These are phyloP conservation scores for Kewa caespitosa DNA, from an alignment of 179 eudicot species.

Conservation along the genomic window DNA sequence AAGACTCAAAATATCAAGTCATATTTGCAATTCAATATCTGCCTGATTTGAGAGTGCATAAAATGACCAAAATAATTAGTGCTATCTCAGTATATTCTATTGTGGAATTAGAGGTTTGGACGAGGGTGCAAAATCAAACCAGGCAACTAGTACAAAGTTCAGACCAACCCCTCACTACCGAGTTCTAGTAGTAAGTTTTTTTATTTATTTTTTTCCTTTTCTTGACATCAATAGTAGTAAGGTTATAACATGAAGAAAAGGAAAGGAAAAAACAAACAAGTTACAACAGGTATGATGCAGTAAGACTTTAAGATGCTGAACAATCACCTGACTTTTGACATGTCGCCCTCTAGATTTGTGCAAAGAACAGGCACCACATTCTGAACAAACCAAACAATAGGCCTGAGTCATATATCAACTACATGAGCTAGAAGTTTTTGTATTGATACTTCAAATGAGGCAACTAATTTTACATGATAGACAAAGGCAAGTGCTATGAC, in stretches of 20 bases:
- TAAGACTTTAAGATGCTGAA: constrained; percentile 10
- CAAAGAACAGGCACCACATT: constrained; percentile 98
- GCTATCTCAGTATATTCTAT: neutral
- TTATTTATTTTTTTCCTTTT: neutral
- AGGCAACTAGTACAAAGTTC: neutral
- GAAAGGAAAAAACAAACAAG: neutral
- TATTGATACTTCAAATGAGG: neutral
- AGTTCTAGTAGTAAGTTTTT: no score
- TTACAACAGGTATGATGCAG: neutral
- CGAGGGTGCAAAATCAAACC: neutral
- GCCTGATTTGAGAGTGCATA: neutral
- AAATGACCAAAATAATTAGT: neutral
- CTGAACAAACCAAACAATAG: constrained; percentile 42
- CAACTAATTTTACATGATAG: constrained; percentile 57
- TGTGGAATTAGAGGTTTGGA: neutral
- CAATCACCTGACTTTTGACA: constrained; percentile 81
- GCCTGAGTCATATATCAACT: constrained; percentile 2
- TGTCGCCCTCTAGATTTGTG: constrained; percentile 88
- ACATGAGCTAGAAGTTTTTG: neutral
- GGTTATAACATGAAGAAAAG: neutral
- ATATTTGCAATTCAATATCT: neutral
- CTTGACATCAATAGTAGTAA: neutral
- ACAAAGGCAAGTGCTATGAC: constrained; percentile 89
- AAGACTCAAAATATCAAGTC: neutral
- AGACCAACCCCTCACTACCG: no score